phyloP scores from a whole-genome alignment of 2,329 filamentous ascomycete species.

The Allantophomopsis lycopodina region DNA sequence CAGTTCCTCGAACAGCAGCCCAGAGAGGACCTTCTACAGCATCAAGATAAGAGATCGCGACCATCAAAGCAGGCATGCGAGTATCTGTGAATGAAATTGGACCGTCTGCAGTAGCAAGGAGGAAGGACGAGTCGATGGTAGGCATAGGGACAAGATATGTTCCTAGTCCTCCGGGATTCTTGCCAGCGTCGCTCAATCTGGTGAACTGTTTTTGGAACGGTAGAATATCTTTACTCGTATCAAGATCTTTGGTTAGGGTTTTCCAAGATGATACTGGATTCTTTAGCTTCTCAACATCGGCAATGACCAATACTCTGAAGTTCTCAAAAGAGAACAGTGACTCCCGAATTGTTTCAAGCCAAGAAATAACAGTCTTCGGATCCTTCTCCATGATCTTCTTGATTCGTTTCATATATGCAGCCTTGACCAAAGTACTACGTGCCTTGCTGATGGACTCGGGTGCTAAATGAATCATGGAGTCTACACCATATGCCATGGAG shows the following conservation, averaged over 20 bases:
- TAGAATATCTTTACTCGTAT: conserved; percentile 33
- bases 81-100: conserved; percentile 65
- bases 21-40: conserved; percentile 89
- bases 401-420: conserved; percentile 74
- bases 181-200: conserved; percentile 64
- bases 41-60: conserved; percentile 84
- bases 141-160: conserved; percentile 80
- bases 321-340: conserved; percentile 75
- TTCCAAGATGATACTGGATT: conserved; percentile 74
- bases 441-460: conserved; percentile 64
- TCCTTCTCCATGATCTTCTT: conserved; percentile 68
- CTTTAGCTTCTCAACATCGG: conserved; percentile 60
- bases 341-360: conserved; percentile 64
- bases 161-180: conserved; percentile 57
- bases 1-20: conserved; percentile 84
- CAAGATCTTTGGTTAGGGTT: conserved; percentile 24
- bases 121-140: conserved; percentile 84
- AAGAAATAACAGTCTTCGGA: conserved; percentile 59
- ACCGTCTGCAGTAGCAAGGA: conserved; percentile 61
- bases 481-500: conserved; percentile 47
- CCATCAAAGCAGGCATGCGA: conserved; percentile 68
- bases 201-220: conserved; percentile 58
- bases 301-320: conserved; percentile 72
- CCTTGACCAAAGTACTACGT: conserved; percentile 71
- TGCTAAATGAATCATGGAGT: conserved; percentile 71